Percentiles rank a stretch among this genome's conserved stretches.
Evolutionary conservation across 148 eudicot species (phyloP).

Genomic region (Camellia granthamiana): DNA sequence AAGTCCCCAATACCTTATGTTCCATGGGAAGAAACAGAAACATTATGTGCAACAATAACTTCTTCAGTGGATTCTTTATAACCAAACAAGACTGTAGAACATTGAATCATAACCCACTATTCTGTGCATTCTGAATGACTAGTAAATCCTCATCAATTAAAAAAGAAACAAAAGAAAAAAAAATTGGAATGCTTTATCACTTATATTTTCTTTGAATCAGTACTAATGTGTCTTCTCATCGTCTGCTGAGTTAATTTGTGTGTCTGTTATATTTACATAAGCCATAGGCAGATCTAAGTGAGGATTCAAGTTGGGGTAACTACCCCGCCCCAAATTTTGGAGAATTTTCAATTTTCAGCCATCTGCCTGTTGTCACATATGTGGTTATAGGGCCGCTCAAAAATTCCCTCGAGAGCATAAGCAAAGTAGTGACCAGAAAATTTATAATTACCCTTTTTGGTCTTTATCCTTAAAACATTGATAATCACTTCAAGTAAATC

Average conservation of each 20-base stretch:
- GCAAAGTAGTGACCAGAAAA: not conserved
- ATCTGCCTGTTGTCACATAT: not conserved
- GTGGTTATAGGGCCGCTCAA: not conserved
- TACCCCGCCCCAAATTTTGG: not conserved
- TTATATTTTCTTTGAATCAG: no score
- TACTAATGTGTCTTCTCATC: no score
- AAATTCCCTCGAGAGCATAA: not conserved
- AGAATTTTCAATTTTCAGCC: no score
- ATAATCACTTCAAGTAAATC: not conserved
- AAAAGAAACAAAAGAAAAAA: not conserved
- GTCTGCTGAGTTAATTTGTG: no score
- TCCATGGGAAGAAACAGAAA: not conserved
- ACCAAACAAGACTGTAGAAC: not conserved
- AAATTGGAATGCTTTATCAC: no score
- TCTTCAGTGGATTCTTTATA: not conserved
- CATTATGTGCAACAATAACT: not conserved
- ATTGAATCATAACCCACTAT: not conserved
- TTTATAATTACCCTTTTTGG: not conserved
- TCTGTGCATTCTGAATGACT: not conserved
- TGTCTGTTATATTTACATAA: no score
- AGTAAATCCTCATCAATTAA: not conserved
- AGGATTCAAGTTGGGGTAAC: no score
- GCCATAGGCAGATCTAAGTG: no score
- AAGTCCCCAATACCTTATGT: constrained; percentile 83
- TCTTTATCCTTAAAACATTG: not conserved